Base-by-base conservation (phyloP, 352 stramenopile genomes). In the Globisporangium megalacanthum region DNA sequence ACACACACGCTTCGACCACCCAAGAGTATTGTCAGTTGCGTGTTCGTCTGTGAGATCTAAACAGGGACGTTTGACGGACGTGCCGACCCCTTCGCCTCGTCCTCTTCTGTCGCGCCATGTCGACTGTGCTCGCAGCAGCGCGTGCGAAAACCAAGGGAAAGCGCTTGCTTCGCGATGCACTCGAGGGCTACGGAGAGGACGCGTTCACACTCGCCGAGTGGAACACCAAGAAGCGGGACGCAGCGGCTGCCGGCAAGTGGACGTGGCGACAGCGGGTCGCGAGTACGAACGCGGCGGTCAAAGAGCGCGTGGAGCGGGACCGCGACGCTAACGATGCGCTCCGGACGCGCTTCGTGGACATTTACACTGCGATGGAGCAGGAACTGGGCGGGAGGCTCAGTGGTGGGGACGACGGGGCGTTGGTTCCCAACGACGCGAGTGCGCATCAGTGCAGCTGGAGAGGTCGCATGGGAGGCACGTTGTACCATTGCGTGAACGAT, bases 61-160 rank as follows among this genome's bases (percentile, higher is more conserved):
- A 29, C 25, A 29, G 25, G 25, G 25, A 29, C 4, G 25, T 29
- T 29, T 29, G 25, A 29, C 25, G 25, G 25, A 29, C 2, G 25
- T 29, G 19, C 35, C 4, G 8, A 14, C 49, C 8, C 49, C 49
- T n/a, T 29, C 35, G 41, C 41, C 25, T 29, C 4, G 25, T 29
- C 25, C 25, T 29, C 25, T 29, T 29, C 25, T 29, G 25, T 29
- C 25, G 25, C 25, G 14, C 17, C n/a, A 91, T 91, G 81, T 83
- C 81, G 52, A 89, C 75, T 3, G 71, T 77, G 29, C 20, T 89
- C 10, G 70, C 70, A n/a, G 77, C 78, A 6, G 80, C 76, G 9
- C 70, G 73, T 5, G 75, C 78, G 15, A 87, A 88, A 62, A 89
- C 81, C 9, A 75, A 77, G 37, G 79, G 79, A 41, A 88, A 88